A percentile compares a stretch with the other conserved stretches of the same genome.
These are phyloP conservation scores for Geosiphon pyriformis DNA, from an alignment of 192 early-diverging fungal genomes.

Conservation along the genomic window DNA sequence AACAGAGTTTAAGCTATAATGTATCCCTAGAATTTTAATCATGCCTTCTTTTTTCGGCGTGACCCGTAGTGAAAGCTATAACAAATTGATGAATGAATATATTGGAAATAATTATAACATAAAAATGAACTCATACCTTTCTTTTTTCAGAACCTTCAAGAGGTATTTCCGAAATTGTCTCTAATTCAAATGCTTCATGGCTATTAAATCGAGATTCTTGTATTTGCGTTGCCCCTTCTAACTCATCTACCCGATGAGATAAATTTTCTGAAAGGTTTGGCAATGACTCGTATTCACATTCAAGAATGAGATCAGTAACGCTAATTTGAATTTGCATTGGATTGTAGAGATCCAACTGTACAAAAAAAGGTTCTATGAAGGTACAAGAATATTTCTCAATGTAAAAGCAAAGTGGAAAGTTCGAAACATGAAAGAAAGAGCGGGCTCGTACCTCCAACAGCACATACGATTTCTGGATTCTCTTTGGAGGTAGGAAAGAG, in stretches of 20 bases:
- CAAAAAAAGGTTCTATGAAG: constrained; percentile 63
- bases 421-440: no score
- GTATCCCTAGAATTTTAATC: constrained; percentile 67
- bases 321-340: constrained; percentile 67
- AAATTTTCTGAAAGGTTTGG: constrained; percentile 24
- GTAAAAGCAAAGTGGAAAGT: no score
- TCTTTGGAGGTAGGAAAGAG: constrained; percentile 33
- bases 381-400: no score
- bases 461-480: constrained; percentile 55
- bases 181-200: constrained; percentile 55
- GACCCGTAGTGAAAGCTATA: constrained; percentile 60
- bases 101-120: neutral
- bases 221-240: constrained; percentile 18
- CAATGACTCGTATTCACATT: constrained; percentile 43
- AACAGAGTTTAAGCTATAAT: constrained; percentile 71
- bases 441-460: constrained; percentile 67
- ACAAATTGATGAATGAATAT: neutral
- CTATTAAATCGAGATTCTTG: constrained; percentile 26
- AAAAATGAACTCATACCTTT: constrained; percentile 23
- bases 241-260: constrained; percentile 26
- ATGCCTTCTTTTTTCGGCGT: constrained; percentile 71
- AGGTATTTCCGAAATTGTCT: constrained; percentile 43
- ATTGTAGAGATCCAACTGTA: constrained; percentile 59
- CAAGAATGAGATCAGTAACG: constrained; percentile 57
- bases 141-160: constrained; percentile 48